Evolutionary conservation across 1,284 basidiomycete genomes (phyloP), one percentile per base, ranked within the genome.

Genomic region (Malassezia caprae): DNA sequence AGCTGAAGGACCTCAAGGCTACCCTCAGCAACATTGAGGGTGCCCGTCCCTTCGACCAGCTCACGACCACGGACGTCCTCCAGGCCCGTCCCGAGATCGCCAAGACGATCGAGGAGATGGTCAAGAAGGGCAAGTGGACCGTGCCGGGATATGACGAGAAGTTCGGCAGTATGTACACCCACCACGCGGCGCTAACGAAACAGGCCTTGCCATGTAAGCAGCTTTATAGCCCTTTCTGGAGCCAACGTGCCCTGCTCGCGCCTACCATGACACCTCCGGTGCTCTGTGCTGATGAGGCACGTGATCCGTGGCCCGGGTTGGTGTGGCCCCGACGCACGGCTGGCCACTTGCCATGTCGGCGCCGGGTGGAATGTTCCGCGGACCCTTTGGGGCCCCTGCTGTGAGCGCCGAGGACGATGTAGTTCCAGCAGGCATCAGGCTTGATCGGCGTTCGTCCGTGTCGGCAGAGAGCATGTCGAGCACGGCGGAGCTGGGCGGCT

Each of bases 71-170:
- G 69, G 94, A 99, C 67, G 88, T 98, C 67, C 84, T 86, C 65
- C 81, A 85, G 62, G 93, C 94, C 48, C 86, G 91, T 76, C 94
- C 94, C 45, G 88, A 90, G 77, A 86, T 98, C 76, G 79, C 81
- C 49, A 84, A 94, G 78, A 84, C 88, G 45, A 88, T 96, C 67
- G 90, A 96, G 80, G 90, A 84, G 69, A 96, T 96, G 90, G 78
- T 96, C 72, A 86, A 88, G 83, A 94, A 98, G 81, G 94, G 94
- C 78, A 96, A 96, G 80, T 98, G 90, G 87, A 87, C 86, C 74
- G 89, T 94, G 56, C 72, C 72, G 32, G 70, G 71, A 37, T 75
- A 75, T 69, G 62, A 67, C 47, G 72, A 73, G 62, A 73, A 71
- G 66, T 73, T 72, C 50, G 72, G 70, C 53, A 73, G 41, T 43